Conservation (phyloP, 2,329 filamentous ascomycete species). For the Verticillium dahliae region DNA sequence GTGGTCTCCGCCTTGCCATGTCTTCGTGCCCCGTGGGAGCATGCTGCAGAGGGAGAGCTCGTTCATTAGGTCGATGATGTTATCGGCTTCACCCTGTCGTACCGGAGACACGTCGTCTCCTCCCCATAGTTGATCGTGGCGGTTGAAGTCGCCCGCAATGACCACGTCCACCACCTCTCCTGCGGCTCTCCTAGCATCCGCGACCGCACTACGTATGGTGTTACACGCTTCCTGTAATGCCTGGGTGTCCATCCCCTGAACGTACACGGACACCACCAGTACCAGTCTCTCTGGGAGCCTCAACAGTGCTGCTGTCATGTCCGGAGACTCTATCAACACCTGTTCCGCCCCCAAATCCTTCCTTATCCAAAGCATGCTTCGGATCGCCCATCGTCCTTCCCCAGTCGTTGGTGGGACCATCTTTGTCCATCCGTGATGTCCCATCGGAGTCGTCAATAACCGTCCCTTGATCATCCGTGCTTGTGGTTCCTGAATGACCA, state of each 20-base stretch:
- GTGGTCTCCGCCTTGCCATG: constrained; percentile 17
- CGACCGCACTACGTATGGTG: neutral
- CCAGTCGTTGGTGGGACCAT: constrained; percentile 7
- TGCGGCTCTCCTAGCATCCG: neutral
- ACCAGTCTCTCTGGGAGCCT: neutral
- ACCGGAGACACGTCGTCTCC: constrained; percentile 8
- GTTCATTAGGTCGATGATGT: constrained; percentile 27
- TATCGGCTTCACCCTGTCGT: constrained; percentile 27
- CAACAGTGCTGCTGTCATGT: neutral
- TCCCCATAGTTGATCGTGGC: constrained; percentile 13
- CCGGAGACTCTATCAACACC: constrained; percentile 2
- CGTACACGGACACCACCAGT: neutral
- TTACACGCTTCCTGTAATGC: neutral
- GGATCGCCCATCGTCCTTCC: constrained; percentile 12
- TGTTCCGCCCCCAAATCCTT: constrained; percentile 10
- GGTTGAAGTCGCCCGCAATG: constrained; percentile 13
- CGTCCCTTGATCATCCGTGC: constrained; percentile 8
- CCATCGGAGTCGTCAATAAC: constrained; percentile 11
- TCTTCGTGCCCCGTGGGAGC: constrained; percentile 22
- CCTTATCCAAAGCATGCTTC: constrained; percentile 14
- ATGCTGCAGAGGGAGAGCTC: constrained; percentile 23
- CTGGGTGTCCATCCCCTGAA: neutral
- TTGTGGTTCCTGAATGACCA: constrained; percentile 12
- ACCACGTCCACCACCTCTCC: constrained; percentile 5
- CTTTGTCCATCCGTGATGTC: constrained; percentile 10